Evolutionary conservation across 495 filamentous ascomycete species (phyloP), one percentile per base, ranked within the genome.

Genomic region (Penicillium robsamsonii): DNA sequence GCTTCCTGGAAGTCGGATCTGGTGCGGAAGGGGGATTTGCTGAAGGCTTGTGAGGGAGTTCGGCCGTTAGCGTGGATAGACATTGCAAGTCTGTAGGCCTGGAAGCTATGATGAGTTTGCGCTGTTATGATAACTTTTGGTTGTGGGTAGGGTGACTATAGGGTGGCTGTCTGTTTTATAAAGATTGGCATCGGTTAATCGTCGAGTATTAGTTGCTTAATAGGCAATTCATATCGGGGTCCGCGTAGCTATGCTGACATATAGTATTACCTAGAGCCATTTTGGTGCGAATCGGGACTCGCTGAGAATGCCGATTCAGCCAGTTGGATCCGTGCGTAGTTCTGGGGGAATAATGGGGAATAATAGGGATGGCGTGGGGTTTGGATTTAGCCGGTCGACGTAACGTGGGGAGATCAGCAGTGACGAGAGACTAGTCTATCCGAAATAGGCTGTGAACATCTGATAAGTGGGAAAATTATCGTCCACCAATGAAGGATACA

Each of bases 1-100:
- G 86, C 81, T 51, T 75, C 62, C 61, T 86, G 84, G 22, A 88
- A 77, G 18, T 80, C 81, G 50, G 73, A 57, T 35, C 81, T 78
- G 57, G 72, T 70, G 40, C 46, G 59, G 50, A 72, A 72, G 33
- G 66, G 65, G 8, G 59, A 66, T 49, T 64, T 60, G 52, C 62
- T 69, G 60, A 75, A 73, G 24, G 67, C 29, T 11, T 71, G 70
- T 8, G 63, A 35, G 25, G 60, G 65, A 4, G 65, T 63, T 46
- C 52, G 63, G 58, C 62, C 69, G 51, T 71, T 71, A 40, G 69
- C 69, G 22, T 69, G 56, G 46, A 67, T 42, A 9, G 70, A 72
- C 70, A 72, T 72, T 53, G 37, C 63, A 46, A 24, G 8, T 43
- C 10, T 15, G 4, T 17, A 47, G 15, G 15, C 17, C 15, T 47